A percentile compares a stretch with the other conserved stretches of the same genome.
phyloP scores from a whole-genome alignment of 2,329 filamentous ascomycete genomes.

The Berkeleyomyces rouxiae region DNA sequence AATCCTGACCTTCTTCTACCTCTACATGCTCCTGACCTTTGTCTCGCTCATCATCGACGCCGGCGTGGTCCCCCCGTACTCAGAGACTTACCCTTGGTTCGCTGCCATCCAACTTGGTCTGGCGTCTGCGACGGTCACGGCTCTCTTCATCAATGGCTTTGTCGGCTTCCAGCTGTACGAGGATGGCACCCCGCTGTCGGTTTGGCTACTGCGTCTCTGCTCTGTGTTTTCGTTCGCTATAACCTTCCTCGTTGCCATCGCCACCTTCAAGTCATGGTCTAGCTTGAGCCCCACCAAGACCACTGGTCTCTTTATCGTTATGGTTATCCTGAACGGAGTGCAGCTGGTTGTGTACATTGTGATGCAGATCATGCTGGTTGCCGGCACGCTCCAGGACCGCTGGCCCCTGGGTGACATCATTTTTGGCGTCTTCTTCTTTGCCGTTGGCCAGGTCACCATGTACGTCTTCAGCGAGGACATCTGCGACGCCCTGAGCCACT shows the following conservation, averaged over 20 bases:
- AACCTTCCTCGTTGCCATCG: constrained; percentile 70
- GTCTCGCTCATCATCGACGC: constrained; percentile 81
- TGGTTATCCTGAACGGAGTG: constrained; percentile 81
- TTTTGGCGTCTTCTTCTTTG: constrained; percentile 82
- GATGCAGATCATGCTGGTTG: constrained; percentile 77
- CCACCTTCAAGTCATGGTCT: constrained; percentile 86
- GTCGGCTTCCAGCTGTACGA: constrained; percentile 98
- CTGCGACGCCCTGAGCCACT: constrained; percentile 73
- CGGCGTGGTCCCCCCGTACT: constrained; percentile 75
- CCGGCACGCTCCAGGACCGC: constrained; percentile 79
- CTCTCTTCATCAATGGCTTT: constrained; percentile 89
- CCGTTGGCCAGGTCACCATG: constrained; percentile 78
- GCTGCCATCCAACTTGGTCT: constrained; percentile 75
- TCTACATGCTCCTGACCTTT: constrained; percentile 82
- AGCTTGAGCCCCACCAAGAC: constrained; percentile 76
- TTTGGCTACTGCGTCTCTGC: constrained; percentile 75
- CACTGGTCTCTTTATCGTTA: constrained; percentile 72
- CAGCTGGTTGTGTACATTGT: constrained; percentile 71
- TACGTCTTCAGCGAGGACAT: constrained; percentile 80
- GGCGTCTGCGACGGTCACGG: constrained; percentile 70
- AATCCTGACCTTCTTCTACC: constrained; percentile 85
- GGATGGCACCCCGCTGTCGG: constrained; percentile 80
- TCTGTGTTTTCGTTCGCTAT: constrained; percentile 72
- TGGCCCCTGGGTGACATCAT: constrained; percentile 88
- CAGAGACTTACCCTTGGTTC: constrained; percentile 74